Conservation (phyloP, 345 rosid species). For the Salix koriyanagi region DNA sequence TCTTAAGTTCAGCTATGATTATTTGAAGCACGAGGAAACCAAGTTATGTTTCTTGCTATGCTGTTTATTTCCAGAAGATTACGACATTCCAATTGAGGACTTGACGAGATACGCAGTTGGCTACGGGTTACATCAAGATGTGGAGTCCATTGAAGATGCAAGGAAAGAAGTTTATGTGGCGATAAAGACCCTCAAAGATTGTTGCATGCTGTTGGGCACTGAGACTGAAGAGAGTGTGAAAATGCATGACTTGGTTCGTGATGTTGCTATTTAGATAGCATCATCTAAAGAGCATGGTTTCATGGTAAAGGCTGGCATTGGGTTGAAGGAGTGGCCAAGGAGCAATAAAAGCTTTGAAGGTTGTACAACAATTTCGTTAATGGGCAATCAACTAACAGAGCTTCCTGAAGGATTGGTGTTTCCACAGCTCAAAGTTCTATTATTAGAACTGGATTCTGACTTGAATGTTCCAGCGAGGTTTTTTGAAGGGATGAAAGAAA, state of each 20-base stretch:
- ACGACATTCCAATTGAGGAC: too few species aligned
- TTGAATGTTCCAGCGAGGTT: not conserved
- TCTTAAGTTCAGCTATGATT: too few species aligned
- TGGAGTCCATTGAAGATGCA: too few species aligned
- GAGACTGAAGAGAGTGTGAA: not conserved
- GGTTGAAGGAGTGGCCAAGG: not conserved
- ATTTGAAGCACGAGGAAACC: too few species aligned
- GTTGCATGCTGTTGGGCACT: conserved; percentile 1
- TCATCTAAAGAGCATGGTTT: not conserved
- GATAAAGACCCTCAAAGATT: not conserved
- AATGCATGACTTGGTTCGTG: conserved; percentile 18
- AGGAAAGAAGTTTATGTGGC: not conserved
- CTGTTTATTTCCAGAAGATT: too few species aligned
- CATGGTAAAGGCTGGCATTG: not conserved
- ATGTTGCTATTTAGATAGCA: conserved; percentile 1
- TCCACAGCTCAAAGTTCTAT: conserved; percentile 1
- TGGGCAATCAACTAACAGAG: fast-evolving
- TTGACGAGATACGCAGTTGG: too few species aligned
- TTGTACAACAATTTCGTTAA: too few species aligned
- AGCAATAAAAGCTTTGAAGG: too few species aligned
- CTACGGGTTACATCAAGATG: too few species aligned
- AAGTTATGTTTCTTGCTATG: too few species aligned
- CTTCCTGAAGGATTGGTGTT: not conserved
- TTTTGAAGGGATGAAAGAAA: conserved; percentile 1
- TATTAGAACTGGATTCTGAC: not conserved